Evolutionary conservation across 441 rosid species (phyloP).

Genomic region (Macaranga tanarius): DNA sequence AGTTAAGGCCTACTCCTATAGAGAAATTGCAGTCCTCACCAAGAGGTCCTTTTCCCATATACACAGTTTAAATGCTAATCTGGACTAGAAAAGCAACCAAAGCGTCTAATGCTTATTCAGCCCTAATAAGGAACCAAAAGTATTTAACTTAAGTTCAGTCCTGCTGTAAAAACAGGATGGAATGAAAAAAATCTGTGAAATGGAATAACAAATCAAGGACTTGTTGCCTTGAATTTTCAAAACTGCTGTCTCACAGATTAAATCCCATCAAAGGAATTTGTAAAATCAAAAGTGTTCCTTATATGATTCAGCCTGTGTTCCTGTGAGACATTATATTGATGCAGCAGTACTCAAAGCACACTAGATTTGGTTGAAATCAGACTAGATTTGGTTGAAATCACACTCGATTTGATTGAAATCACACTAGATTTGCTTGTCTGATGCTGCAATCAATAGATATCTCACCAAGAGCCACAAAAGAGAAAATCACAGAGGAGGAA

Average conservation of each 20-base stretch:
- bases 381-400: too few species aligned
- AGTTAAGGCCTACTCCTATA: neutral
- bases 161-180: neutral
- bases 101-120: slow-evolving; percentile 10
- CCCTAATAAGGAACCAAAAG: neutral
- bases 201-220: neutral
- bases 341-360: too few species aligned
- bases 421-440: neutral
- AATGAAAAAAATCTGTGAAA: neutral
- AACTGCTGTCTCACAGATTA: neutral
- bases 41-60: neutral
- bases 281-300: neutral
- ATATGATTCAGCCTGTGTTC: neutral
- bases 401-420: neutral
- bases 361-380: too few species aligned
- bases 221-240: neutral
- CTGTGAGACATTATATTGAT: too few species aligned
- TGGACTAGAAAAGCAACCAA: slow-evolving; percentile 7
- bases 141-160: neutral
- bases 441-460: slow-evolving; percentile 1
- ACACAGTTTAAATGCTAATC: slow-evolving; percentile 3
- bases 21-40: slow-evolving; percentile 12
- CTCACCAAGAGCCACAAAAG: neutral
- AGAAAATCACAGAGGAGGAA: neutral
- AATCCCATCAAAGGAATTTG: neutral